Evolutionary conservation across 257 asterid genomes (phyloP).

Genomic region (Orobanche coerulescens): DNA sequence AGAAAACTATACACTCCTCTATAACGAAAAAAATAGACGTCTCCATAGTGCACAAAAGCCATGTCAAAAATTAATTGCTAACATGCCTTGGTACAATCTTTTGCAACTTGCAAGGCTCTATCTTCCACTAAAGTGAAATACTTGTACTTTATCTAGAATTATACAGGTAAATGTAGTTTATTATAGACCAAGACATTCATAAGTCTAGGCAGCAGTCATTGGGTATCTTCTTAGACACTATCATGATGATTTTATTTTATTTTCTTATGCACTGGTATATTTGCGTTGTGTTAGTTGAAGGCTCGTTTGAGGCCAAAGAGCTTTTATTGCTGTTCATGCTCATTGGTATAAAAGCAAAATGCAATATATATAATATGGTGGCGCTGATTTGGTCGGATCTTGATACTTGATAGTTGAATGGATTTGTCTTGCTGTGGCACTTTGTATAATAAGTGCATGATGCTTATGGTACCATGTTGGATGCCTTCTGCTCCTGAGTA

Average conservation of each 20-base stretch:
- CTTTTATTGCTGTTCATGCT: too few relatives aligned
- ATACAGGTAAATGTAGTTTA: not conserved
- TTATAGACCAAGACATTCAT: not conserved
- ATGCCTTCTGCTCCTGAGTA: not conserved
- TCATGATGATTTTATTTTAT: not conserved
- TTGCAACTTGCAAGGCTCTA: not conserved
- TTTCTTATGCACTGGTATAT: too few relatives aligned
- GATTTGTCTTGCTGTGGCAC: not conserved
- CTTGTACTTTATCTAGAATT: not conserved
- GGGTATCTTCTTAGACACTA: not conserved
- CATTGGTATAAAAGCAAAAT: not conserved
- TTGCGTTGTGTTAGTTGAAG: too few relatives aligned
- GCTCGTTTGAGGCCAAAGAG: too few relatives aligned
- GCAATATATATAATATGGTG: not conserved
- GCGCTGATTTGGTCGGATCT: not conserved
- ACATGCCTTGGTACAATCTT: not conserved
- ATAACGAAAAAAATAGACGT: not conserved
- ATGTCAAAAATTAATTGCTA: not conserved
- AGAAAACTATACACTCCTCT: not conserved
- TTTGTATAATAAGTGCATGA: not conserved
- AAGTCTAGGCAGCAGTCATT: not conserved
- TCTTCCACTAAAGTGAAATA: not conserved
- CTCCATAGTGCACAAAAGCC: not conserved
- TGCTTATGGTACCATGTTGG: not conserved
- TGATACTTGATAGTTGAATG: not conserved